Conservation (phyloP, 192 early-diverging fungal species). For the Coemansia sp. region DNA sequence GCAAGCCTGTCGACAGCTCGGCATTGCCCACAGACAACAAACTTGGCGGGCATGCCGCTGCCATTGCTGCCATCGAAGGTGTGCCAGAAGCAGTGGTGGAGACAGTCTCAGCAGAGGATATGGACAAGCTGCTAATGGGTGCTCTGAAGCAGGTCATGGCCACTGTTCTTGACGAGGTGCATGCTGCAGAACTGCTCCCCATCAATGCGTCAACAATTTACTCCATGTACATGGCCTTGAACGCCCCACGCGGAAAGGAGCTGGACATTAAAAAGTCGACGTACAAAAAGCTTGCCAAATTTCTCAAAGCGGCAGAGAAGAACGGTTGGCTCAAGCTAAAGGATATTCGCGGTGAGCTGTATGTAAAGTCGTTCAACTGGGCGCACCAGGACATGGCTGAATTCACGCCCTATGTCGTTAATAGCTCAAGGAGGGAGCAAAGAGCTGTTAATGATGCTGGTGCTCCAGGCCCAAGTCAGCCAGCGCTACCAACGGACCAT, state of each 20-base stretch:
- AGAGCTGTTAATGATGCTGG: neutral
- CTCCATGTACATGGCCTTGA: constrained; percentile 69
- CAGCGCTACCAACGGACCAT: neutral
- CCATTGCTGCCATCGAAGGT: neutral
- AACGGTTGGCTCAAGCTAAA: constrained; percentile 76
- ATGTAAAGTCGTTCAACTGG: constrained; percentile 42
- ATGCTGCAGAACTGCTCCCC: constrained; percentile 60
- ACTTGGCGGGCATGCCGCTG: neutral
- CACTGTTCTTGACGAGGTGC: constrained; percentile 57
- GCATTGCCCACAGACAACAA: neutral
- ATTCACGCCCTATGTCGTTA: constrained; percentile 29
- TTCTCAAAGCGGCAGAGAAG: constrained; percentile 86
- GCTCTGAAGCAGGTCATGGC: constrained; percentile 68
- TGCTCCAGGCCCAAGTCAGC: too few species aligned
- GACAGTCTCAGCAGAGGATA: constrained; percentile 51
- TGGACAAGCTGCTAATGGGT: constrained; percentile 68
- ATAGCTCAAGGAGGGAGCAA: neutral
- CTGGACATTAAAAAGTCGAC: constrained; percentile 81
- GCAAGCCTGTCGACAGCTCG: neutral
- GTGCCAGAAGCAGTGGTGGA: neutral
- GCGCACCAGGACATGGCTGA: constrained; percentile 19
- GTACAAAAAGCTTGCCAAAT: constrained; percentile 85
- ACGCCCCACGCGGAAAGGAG: constrained; percentile 54
- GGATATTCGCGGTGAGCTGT: constrained; percentile 55
- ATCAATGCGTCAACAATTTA: constrained; percentile 72